phyloP scores from a whole-genome alignment of 108 stramenopile genomes.

The Chaetoceros tenuissimus region DNA sequence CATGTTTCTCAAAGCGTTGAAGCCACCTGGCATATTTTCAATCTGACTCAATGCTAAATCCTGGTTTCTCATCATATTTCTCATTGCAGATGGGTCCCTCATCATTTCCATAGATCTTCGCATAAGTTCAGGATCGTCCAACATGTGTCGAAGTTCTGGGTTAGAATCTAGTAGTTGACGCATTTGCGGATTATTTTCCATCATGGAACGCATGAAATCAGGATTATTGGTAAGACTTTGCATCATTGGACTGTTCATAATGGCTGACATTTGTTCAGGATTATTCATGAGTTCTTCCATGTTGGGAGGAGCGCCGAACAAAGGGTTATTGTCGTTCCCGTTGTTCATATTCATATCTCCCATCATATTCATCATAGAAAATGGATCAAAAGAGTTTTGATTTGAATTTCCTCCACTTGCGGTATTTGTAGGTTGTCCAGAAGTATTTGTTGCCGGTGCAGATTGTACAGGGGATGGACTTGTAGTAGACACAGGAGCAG shows the following conservation, averaged over 20 bases:
- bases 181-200: constrained; percentile 90
- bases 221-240: constrained; percentile 84
- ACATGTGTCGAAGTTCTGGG: constrained; percentile 82
- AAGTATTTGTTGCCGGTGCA: not conserved
- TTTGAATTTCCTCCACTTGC: not conserved
- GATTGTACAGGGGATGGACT: constrained; percentile 6
- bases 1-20: constrained; percentile 87
- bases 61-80: constrained; percentile 83
- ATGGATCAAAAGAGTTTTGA: not conserved
- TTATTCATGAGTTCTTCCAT: constrained; percentile 28
- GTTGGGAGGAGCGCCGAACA: constrained; percentile 1
- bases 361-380: constrained; percentile 25
- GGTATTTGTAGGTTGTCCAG: constrained; percentile 7
- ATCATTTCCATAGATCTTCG: constrained; percentile 89
- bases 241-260: constrained; percentile 82
- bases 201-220: constrained; percentile 77
- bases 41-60: constrained; percentile 94
- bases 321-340: not conserved
- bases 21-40: constrained; percentile 92
- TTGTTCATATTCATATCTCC: not conserved
- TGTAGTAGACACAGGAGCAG: constrained; percentile 1
- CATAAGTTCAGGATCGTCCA: constrained; percentile 84
- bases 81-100: constrained; percentile 82
- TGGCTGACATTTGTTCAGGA: constrained; percentile 53
- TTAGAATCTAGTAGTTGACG: constrained; percentile 77